Evolutionary conservation across 2,329 filamentous ascomycete genomes (phyloP), one percentile per base, ranked within the genome.

Genomic region (Stagonosporopsis tanaceti): DNA sequence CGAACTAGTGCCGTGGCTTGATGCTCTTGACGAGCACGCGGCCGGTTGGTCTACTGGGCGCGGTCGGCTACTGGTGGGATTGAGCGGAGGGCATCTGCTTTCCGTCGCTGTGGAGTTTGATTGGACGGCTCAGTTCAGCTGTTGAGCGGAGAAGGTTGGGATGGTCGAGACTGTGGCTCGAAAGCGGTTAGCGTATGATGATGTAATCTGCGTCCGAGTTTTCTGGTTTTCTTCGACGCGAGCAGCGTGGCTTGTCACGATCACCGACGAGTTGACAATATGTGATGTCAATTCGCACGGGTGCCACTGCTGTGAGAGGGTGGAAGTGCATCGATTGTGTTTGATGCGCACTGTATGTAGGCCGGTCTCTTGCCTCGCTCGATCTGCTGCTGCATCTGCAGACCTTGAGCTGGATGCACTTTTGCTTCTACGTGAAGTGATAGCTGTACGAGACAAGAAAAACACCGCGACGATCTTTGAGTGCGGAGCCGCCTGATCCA

Each of bases 371-470:
- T 70, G 65, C 74, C 74, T 77, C 74, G 74, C 74, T 77, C 74
- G 68, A 65, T 73, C 72, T 56, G 63, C 66, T 70, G 64, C 57
- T 60, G 46, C 59, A 71, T 72, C 63, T 62, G 66, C 62, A 63
- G 72, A 73, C 64, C 68, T 77, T 60, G 74, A 77, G 74, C 74
- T 77, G 74, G 74, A 77, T 77, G 61, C 71, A 64, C 61, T 40
- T 28, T 53, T 28, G 39, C 56, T 41, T 50, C 40, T 42, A 25
- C 35, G 17, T 17, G 50, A 57, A 53, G 54, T 25, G 34, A 45
- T 12, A 27, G 47, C 30, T 66, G 74, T 75, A 77, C 60, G 74
- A 75, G 74, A 77, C 74, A 65, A 77, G 70, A 77, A 50, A 45
- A 66, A 74, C 20, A 48, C 35, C 47, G 65, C 70, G 73, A 74